Conservation (phyloP, 2,329 filamentous ascomycete genomes). For the Pyrenochaeta sp. region DNA sequence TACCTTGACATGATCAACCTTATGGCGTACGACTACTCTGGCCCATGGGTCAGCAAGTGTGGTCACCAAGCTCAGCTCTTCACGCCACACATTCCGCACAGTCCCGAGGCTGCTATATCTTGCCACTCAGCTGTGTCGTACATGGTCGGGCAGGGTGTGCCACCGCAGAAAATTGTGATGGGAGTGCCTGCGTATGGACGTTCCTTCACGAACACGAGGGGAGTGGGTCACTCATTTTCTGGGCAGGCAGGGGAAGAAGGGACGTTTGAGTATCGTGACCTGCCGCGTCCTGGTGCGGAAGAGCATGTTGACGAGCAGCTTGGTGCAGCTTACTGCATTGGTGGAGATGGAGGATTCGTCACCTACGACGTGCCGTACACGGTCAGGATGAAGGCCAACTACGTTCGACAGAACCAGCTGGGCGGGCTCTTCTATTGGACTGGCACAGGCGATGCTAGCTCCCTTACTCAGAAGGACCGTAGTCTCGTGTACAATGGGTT, state of each 20-base stretch:
- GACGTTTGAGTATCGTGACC: slow-evolving; percentile 75
- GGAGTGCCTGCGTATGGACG: slow-evolving; percentile 80
- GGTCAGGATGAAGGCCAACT: slow-evolving; percentile 77
- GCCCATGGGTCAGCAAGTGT: slow-evolving; percentile 71
- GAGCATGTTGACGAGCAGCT: slow-evolving; percentile 73
- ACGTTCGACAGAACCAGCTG: slow-evolving; percentile 74
- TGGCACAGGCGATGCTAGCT: slow-evolving; percentile 72
- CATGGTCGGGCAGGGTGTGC: slow-evolving; percentile 71
- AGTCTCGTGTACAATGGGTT: slow-evolving; percentile 70
- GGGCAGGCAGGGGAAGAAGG: slow-evolving; percentile 68
- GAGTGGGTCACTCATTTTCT: slow-evolving; percentile 69
- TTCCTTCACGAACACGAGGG: slow-evolving; percentile 72
- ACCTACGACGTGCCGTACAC: slow-evolving; percentile 82
- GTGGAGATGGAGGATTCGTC: slow-evolving; percentile 78
- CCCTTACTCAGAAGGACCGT: slow-evolving; percentile 52
- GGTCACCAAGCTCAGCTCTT: slow-evolving; percentile 83
- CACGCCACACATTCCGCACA: slow-evolving; percentile 61
- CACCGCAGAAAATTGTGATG: slow-evolving; percentile 74
- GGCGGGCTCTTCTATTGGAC: slow-evolving; percentile 86
- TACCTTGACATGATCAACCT: slow-evolving; percentile 80
- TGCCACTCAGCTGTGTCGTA: slow-evolving; percentile 73
- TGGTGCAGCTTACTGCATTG: slow-evolving; percentile 76
- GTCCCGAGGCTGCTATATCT: slow-evolving; percentile 65
- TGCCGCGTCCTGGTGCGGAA: slow-evolving; percentile 68
- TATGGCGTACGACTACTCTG: slow-evolving; percentile 82